These are phyloP conservation scores for Trichoderma semiorbis DNA, from an alignment of 2,329 filamentous ascomycete genomes.

Conservation along the genomic window DNA sequence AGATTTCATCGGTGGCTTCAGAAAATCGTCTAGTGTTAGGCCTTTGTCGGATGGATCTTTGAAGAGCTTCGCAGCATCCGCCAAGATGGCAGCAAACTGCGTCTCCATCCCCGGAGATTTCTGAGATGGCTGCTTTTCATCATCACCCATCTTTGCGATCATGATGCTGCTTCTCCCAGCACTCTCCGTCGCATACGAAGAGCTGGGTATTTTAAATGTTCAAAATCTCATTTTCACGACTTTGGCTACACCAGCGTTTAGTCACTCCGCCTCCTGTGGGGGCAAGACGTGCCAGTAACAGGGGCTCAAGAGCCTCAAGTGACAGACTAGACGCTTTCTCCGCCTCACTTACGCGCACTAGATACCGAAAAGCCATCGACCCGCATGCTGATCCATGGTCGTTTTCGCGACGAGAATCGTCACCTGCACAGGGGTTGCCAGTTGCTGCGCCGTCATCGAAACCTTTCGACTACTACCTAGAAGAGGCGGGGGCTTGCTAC, in stretches of 20 bases:
- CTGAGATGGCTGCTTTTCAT: not conserved
- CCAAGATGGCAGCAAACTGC: conserved; percentile 31
- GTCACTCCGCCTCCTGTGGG: not conserved
- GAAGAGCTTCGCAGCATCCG: conserved; percentile 35
- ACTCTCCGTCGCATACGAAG: not conserved
- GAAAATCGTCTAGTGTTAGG: conserved; percentile 30
- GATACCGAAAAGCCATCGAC: not conserved
- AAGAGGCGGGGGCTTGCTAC: not conserved
- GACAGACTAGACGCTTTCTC: conserved; percentile 1
- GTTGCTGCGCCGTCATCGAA: not conserved
- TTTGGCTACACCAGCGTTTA: not conserved
- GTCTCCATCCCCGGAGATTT: conserved; percentile 1
- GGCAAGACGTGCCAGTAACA: not conserved
- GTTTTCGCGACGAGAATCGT: not conserved
- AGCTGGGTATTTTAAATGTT: not conserved
- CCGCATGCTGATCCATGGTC: conserved; percentile 1
- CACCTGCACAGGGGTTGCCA: not conserved
- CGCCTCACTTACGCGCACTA: conserved; percentile 6
- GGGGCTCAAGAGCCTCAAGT: conserved; percentile 1
- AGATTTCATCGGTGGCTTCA: conserved; percentile 32
- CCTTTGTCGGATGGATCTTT: conserved; percentile 27
- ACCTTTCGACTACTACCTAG: not conserved
- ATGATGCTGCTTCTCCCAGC: not conserved
- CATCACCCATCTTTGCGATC: conserved; percentile 5
- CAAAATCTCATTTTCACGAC: not conserved